Conservation (phyloP, 352 stramenopile species). For the Globisporangium uncinulatum region DNA sequence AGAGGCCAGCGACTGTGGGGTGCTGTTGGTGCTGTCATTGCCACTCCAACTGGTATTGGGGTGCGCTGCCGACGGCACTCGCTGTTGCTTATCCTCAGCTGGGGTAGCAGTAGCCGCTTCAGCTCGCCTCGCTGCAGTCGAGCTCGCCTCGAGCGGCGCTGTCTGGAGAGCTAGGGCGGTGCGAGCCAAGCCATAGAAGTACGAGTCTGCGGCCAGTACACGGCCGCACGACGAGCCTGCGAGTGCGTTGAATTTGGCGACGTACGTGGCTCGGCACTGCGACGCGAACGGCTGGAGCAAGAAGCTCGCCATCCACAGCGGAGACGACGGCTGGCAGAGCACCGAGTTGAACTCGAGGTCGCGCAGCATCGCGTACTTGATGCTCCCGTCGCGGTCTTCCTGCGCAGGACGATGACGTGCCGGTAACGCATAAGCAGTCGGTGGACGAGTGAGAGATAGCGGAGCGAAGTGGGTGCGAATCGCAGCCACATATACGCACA, state of each 20-base stretch:
- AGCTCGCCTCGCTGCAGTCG: neutral
- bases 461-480: neutral
- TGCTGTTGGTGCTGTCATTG: neutral
- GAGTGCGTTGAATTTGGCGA: conserved; percentile 48
- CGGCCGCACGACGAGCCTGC: conserved; percentile 32
- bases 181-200: conserved; percentile 26
- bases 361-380: conserved; percentile 33
- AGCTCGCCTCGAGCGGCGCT: neutral
- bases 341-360: conserved; percentile 54
- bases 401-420: conserved; percentile 7
- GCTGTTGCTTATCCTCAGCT: neutral
- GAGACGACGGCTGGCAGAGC: conserved; percentile 37
- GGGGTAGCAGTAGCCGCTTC: neutral
- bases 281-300: conserved; percentile 44
- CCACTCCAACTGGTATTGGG: neutral
- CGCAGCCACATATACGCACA: conserved; percentile 8
- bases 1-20: neutral
- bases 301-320: conserved; percentile 36
- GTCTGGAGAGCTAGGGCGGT: neutral
- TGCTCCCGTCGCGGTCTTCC: conserved; percentile 33
- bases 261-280: conserved; percentile 28
- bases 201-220: conserved; percentile 24
- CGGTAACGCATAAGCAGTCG: conserved; percentile 3
- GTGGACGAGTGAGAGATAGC: neutral
- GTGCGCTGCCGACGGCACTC: too few species aligned